Evolutionary conservation across 768 basidiomycete genomes (phyloP).

Genomic region (Thelephora aurantiotincta): DNA sequence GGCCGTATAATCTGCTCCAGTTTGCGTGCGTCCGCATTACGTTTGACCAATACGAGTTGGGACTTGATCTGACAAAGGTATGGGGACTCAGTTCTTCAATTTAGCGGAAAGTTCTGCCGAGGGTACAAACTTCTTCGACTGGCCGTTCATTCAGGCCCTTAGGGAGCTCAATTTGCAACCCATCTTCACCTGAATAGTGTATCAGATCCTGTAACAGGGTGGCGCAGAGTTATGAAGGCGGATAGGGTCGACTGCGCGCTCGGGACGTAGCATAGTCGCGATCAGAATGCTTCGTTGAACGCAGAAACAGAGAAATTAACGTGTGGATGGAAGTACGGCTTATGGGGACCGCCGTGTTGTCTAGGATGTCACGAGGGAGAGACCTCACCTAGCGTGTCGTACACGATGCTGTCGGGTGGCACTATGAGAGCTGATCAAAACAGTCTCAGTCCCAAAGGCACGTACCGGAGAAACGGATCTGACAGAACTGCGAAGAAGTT

Average conservation of each 20-base stretch:
- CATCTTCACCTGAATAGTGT: constrained; percentile 18
- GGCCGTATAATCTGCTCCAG: constrained; percentile 28
- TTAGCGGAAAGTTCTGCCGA: neutral
- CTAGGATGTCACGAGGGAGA: neutral
- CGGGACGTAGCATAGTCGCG: no score
- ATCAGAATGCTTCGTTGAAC: no score
- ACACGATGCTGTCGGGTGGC: constrained; percentile 6
- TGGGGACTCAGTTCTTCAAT: neutral
- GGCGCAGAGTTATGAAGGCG: neutral
- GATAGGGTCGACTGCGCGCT: neutral
- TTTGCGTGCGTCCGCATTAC: constrained; percentile 22
- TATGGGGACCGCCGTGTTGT: neutral
- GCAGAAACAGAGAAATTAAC: no score
- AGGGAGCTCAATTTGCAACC: constrained; percentile 12
- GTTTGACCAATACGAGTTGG: constrained; percentile 25
- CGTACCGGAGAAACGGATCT: constrained; percentile 56
- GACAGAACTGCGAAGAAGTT: constrained; percentile 34
- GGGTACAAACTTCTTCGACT: constrained; percentile 26
- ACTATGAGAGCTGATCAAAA: neutral
- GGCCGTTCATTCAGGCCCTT: neutral
- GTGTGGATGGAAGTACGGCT: no score
- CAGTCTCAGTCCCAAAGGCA: constrained; percentile 1
- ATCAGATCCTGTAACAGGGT: no score
- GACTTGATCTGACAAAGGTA: constrained; percentile 26
- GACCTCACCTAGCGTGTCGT: constrained; percentile 9